These are phyloP conservation scores for Cyberlindnera subsufficiens DNA, from an alignment of 805 yeast genomes.

Conservation along the genomic window DNA sequence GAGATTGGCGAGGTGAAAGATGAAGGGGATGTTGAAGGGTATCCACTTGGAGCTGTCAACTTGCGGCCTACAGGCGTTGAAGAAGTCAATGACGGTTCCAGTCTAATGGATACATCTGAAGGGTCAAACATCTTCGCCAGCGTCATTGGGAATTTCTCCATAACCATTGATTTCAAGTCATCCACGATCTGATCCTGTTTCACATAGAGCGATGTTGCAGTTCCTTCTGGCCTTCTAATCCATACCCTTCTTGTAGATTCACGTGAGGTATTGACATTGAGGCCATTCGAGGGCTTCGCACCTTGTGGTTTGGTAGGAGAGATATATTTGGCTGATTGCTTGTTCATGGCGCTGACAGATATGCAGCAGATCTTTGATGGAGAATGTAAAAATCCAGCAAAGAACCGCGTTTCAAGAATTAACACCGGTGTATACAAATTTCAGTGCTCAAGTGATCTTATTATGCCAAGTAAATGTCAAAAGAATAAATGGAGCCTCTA, in stretches of 20 bases:
- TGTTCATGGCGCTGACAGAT: not conserved
- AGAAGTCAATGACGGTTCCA: constrained; percentile 10
- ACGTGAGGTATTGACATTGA: constrained; percentile 10
- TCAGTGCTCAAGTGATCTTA: no score
- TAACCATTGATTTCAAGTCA: constrained; percentile 66
- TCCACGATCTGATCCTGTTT: constrained; percentile 65
- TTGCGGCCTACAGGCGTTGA: constrained; percentile 6
- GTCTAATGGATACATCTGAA: constrained; percentile 47
- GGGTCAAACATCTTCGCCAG: constrained; percentile 59
- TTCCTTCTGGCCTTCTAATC: constrained; percentile 44
- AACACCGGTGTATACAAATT: no score
- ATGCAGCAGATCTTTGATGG: no score
- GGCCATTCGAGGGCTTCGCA: constrained; percentile 2
- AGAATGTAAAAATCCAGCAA: no score
- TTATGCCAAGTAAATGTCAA: no score
- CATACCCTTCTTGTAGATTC: constrained; percentile 39
- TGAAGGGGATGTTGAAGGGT: constrained; percentile 1
- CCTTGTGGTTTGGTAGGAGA: constrained; percentile 8
- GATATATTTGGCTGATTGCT: constrained; percentile 7
- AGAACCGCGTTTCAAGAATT: no score
- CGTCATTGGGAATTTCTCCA: constrained; percentile 62
- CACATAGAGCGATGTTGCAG: constrained; percentile 67
- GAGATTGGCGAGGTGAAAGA: constrained; percentile 17
- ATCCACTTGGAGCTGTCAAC: constrained; percentile 1
- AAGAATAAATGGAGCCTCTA: no score